Base-by-base conservation (phyloP, 2,329 filamentous ascomycete genomes). In the Beauveria varroae region DNA sequence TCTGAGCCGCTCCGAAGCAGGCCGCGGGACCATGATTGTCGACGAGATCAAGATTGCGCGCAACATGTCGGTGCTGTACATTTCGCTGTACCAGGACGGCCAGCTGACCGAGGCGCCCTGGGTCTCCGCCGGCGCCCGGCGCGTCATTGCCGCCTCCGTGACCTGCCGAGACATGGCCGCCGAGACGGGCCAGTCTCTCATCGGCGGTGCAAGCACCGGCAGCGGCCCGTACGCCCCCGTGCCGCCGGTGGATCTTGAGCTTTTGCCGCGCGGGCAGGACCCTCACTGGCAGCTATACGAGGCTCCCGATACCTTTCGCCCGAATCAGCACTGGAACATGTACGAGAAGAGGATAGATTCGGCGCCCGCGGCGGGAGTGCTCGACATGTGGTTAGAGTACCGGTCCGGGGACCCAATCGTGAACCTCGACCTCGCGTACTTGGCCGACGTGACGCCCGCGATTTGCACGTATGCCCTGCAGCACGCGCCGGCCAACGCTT, bases 1-100 rank as follows among this genome's bases (percentile, higher is more conserved):
- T 61, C 68, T 79, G 47, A 69, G 67, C 50, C 74, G 76, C 14
- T 76, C 76, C 0, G 61, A 70, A 9, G 64, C 70, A 7, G 78
- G 77, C 0, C 72, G 69, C 0, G 77, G 72, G 3, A 62, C 74
- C 16, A 65, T 80, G 26, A 53, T 72, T 5, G 71, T 80, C 6
- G 71, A 76, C 2, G 74, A 79, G 47, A 65, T 74, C 61, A 80
- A 79, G 65, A 68, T 72, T 9, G 78, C 78, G 14, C 70, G 73
- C 8, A 69, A 69, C 34, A 69, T 77, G 22, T 77, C 77, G 5
- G 75, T 76, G 0, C 41, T 81, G 4, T 76, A 79, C 62, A 65
- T 76, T 3, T 73, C 74, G 0, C 70, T 81, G 1, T 76, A 75
- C 62, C 78, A 81, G 59, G 67, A 69, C 37, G 70, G 67, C 2